A percentile compares a stretch with the other conserved stretches of the same genome.
phyloP scores from a whole-genome alignment of 2,329 filamentous ascomycete genomes.

The Exophiala sp. region DNA sequence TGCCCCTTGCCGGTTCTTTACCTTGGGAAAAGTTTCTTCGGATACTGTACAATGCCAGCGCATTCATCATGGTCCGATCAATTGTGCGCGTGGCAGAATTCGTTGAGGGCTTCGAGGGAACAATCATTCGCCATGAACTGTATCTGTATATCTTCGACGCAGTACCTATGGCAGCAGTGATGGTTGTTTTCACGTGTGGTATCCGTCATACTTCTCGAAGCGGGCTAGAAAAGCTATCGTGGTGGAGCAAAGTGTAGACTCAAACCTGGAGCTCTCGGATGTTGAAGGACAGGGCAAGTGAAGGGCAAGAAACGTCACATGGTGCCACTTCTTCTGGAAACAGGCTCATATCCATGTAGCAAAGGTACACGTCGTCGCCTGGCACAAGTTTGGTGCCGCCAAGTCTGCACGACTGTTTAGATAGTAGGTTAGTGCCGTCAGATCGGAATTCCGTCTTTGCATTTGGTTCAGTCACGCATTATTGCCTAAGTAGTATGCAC shows the following conservation, averaged over 20 bases:
- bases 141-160: constrained; percentile 35
- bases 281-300: neutral
- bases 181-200: constrained; percentile 1
- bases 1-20: constrained; percentile 27
- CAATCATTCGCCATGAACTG: constrained; percentile 31
- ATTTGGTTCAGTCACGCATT: too few species aligned
- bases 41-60: constrained; percentile 29
- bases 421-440: too few species aligned
- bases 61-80: constrained; percentile 32
- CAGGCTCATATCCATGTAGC: too few species aligned
- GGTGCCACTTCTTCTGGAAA: neutral
- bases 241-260: neutral
- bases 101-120: constrained; percentile 31
- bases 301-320: neutral
- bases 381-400: too few species aligned
- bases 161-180: constrained; percentile 29
- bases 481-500: too few species aligned
- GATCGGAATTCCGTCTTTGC: too few species aligned
- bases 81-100: constrained; percentile 34
- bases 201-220: constrained; percentile 7
- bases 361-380: too few species aligned
- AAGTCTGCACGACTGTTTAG: too few species aligned
- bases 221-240: neutral
- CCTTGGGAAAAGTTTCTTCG: constrained; percentile 38
- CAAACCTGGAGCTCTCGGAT: neutral